Percentiles rank a stretch among this genome's conserved stretches.
These are phyloP conservation scores for Rhodotorula mucilaginosa DNA, from an alignment of 1,284 basidiomycete genomes.

Conservation along the genomic window DNA sequence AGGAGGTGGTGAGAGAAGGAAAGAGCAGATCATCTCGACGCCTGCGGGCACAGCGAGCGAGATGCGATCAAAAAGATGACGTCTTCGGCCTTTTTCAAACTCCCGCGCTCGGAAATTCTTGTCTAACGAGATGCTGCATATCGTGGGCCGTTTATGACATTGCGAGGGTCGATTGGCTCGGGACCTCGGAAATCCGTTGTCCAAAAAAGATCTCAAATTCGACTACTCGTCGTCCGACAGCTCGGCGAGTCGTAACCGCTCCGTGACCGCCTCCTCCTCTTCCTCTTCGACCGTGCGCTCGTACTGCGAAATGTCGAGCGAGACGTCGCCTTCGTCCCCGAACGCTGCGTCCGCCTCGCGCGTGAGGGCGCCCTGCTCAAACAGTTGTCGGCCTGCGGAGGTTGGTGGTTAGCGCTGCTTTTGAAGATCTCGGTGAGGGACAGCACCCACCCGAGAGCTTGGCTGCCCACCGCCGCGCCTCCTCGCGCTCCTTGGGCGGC, in stretches of 20 bases:
- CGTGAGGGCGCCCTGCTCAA: slow-evolving; percentile 71
- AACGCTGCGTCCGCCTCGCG: slow-evolving; percentile 63
- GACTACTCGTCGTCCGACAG: slow-evolving; percentile 33
- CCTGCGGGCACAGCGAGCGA: no score
- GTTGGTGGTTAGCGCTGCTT: not conserved
- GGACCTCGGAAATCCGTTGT: no score
- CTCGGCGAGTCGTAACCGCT: slow-evolving; percentile 24
- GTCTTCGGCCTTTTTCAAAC: no score
- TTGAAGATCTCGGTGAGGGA: not conserved
- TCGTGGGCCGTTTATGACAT: no score
- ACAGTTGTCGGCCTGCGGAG: slow-evolving; percentile 73
- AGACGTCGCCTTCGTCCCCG: slow-evolving; percentile 70
- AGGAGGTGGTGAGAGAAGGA: not conserved
- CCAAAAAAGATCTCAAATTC: no score
- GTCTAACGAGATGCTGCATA: no score
- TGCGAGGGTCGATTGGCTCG: no score
- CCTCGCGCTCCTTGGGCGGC: slow-evolving; percentile 82
- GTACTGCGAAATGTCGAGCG: slow-evolving; percentile 83
- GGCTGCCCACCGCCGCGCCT: slow-evolving; percentile 65
- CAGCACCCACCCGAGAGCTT: slow-evolving; percentile 65
- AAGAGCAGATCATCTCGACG: not conserved
- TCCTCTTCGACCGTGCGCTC: slow-evolving; percentile 65
- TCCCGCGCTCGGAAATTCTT: no score
- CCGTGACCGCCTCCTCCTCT: slow-evolving; percentile 57
- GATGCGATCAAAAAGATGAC: no score